Base-by-base conservation (phyloP, 176 grass and related monocot species). In the Rhynchospora pubera region DNA sequence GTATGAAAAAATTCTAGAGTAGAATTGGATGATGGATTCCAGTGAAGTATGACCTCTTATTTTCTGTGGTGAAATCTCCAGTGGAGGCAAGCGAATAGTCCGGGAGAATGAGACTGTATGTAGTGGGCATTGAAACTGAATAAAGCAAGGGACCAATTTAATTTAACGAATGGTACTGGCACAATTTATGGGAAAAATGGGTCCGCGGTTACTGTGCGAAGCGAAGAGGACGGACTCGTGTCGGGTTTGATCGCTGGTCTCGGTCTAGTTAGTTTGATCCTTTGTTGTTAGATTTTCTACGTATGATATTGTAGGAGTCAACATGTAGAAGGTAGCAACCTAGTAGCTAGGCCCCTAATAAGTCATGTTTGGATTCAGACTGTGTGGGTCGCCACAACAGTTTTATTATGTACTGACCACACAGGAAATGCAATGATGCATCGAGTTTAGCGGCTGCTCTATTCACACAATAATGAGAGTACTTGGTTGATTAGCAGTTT, bases 31-130 rank as follows among this genome's bases (percentile, higher is more conserved):
- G 65, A 18, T 12, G 68, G 9, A 72, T 72, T 72, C 8, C 43
- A 47, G 44, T 22, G 22, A n/a, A 72, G 9, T 22, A 22, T 9
- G 43, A 11, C 44, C 42, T 7, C 15, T 47, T 72, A 3, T 48
- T 18, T 11, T 72, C 43, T 72, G 68, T 72, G 42, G 68, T 72
- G 68, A 72, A 72, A 72, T 72, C 43, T 72, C 32, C 18, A 48
- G 68, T 63, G 51, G 53, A 63, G 10, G 32, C 34, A 80, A 61
- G 78, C 59, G 56, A 60, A 61, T 21, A 80, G 78, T 58, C 32
- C 34, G 42, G 56, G 78, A 80, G 78, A 80, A 80, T 80, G 57
- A 80, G 22, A 80, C 55, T 80, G 75, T 79, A 28, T 23, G 68
- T 48, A 10, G 68, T 72, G 68, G 68, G 44, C 67, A 71, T 71